These are phyloP conservation scores for Candida boidinii DNA, from an alignment of 805 yeast species.

Conservation along the genomic window DNA sequence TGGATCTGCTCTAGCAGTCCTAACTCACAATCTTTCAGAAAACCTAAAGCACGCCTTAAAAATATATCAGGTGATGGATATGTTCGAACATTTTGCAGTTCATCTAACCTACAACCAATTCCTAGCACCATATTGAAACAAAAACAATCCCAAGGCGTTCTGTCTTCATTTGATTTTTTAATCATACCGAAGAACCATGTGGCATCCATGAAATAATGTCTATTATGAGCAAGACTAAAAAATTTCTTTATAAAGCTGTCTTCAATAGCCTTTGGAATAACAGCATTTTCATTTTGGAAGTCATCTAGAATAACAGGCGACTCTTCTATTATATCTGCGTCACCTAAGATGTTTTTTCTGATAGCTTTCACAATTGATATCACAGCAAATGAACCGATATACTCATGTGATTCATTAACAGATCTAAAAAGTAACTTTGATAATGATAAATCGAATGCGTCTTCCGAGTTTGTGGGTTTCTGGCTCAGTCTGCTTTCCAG, in stretches of 20 bases:
- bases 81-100: conserved; percentile 10
- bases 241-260: conserved; percentile 8
- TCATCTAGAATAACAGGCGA: conserved; percentile 8
- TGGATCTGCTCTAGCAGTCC: conserved; percentile 13
- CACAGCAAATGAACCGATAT: conserved; percentile 16
- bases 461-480: no score
- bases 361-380: conserved; percentile 16
- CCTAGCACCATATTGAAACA: conserved; percentile 10
- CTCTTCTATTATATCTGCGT: conserved; percentile 1
- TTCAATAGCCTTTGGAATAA: conserved; percentile 9
- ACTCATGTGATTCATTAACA: conserved; percentile 11
- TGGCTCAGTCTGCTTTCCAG: no score
- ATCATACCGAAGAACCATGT: conserved; percentile 5
- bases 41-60: conserved; percentile 9
- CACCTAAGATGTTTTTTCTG: conserved; percentile 10
- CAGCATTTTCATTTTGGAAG: conserved; percentile 6
- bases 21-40: conserved; percentile 7
- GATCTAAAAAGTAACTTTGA: conserved; percentile 9
- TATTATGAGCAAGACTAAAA: conserved; percentile 11
- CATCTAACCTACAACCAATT: conserved; percentile 12
- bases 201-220: conserved; percentile 11
- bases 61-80: conserved; percentile 14
- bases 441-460: no score
- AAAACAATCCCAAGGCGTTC: conserved; percentile 12
- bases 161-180: conserved; percentile 3